Base-by-base conservation (phyloP, 2,329 filamentous ascomycete genomes). In the Incumbomyces delicatus region DNA sequence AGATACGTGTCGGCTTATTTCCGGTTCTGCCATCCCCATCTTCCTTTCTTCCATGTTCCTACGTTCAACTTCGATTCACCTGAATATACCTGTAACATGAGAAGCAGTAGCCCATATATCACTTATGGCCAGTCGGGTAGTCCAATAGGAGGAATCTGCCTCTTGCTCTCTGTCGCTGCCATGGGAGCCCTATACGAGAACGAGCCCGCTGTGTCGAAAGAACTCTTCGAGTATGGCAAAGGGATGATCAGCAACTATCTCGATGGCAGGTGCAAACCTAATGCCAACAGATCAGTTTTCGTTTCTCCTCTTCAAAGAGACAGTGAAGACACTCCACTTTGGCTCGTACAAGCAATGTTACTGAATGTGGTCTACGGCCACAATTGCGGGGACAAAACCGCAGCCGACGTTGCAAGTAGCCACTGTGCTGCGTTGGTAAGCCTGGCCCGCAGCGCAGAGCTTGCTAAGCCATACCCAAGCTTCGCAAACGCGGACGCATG, bases 301-400 rank as follows among this genome's bases (percentile, higher is more conserved):
- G 53, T 46, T 13, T 55, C 56, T 11, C 50, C 49, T 37, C 53
- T 54, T 41, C 41, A 53, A 31, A 48, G 51, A 12, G 57, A 58
- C 32, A 48, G 49, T 32, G 57, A 58, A 35, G 90, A 78, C 46
- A 80, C 89, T 2, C 90, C 90, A 0, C 74, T 95, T 34, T 96
- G 90, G 89, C 75, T 98, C 20, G 88, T 96, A 13, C 92, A 96
- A 65, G 87, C 90, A 0, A 96, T 96, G 90, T 72, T 96, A 7
- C 74, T 98, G 42, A 96, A 95, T 61, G 86, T 96, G 32, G 85
- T 95, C 13, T 96, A 95, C 61, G 90, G 90, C 12, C 87, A 95
- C 64, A 94, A 94, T 56, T 94, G 88, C 62, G 87, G 86, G 32
- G 90, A 96, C 63, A 90, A 94, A 68, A 83, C 81, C 45, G 85